phyloP scores from a whole-genome alignment of 2,329 filamentous ascomycete genomes.

The Domatiomyces catenatus region DNA sequence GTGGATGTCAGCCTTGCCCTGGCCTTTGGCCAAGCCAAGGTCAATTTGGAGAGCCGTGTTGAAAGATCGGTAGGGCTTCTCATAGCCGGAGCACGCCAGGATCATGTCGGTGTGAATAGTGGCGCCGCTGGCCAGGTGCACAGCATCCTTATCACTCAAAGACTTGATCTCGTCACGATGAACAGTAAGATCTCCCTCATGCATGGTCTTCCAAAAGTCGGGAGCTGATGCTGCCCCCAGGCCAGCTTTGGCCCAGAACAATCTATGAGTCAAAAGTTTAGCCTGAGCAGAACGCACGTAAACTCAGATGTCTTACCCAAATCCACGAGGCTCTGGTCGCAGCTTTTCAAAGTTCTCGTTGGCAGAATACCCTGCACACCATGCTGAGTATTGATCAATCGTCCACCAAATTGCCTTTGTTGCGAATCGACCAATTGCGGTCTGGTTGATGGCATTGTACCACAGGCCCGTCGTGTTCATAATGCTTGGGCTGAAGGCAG shows the following conservation, averaged over 20 bases:
- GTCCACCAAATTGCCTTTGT: background rate
- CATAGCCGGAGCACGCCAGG: background rate
- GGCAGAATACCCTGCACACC: conserved; percentile 17
- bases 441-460: conserved; percentile 18
- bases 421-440: background rate
- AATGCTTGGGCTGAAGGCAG: conserved; percentile 20
- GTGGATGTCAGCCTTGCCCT: background rate
- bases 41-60: background rate
- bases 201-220: conserved; percentile 23
- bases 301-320: background rate
- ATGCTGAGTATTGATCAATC: background rate
- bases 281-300: background rate
- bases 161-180: background rate
- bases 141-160: background rate
- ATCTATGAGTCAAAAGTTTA: conserved; percentile 10
- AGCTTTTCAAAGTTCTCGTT: conserved; percentile 11
- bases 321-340: background rate
- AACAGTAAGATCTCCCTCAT: conserved; percentile 19
- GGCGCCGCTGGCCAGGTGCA: background rate
- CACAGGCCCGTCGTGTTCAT: conserved; percentile 18
- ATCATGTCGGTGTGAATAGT: background rate
- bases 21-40: background rate
- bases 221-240: conserved; percentile 22
- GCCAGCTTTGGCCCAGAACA: conserved; percentile 23
- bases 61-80: background rate